A percentile compares a stretch with the other conserved stretches of the same genome.
Conservation (phyloP, 345 rosid genomes). For the Melastoma malabathricum region DNA sequence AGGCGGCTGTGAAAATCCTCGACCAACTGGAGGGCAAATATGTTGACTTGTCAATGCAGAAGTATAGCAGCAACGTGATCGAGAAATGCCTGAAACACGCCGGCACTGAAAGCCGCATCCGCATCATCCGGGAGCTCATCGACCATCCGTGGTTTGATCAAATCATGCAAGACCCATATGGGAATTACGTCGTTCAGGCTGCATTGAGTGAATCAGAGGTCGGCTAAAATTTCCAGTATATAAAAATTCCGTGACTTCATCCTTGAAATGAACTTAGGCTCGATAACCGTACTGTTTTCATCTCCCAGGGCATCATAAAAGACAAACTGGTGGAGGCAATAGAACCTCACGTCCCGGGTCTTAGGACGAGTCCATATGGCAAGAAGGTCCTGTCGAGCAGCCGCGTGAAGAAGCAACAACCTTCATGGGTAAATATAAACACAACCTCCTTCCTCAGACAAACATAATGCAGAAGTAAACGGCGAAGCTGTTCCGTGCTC, state of each 20-base stretch:
- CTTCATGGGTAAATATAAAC: too few species aligned
- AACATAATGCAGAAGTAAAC: too few species aligned
- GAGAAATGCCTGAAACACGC: conserved; percentile 64
- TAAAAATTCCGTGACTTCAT: neutral
- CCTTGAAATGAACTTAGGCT: neutral
- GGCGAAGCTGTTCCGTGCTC: too few species aligned
- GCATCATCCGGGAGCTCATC: conserved; percentile 44
- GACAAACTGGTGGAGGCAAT: conserved; percentile 56
- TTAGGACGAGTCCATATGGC: conserved; percentile 65
- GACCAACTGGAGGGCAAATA: conserved; percentile 57
- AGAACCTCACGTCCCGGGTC: conserved; percentile 38
- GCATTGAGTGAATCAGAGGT: conserved; percentile 59
- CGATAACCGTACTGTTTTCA: neutral
- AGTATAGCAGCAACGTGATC: conserved; percentile 84
- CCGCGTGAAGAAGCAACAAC: conserved; percentile 29
- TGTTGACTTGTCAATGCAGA: conserved; percentile 68
- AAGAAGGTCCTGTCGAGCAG: conserved; percentile 65
- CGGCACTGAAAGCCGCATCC: conserved; percentile 28
- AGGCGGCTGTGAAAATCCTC: conserved; percentile 38
- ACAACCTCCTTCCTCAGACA: too few species aligned
- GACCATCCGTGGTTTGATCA: conserved; percentile 40
- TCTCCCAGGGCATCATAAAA: conserved; percentile 44
- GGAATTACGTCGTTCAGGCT: conserved; percentile 72
- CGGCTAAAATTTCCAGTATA: neutral
- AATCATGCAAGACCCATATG: conserved; percentile 75